phyloP scores from a whole-genome alignment of 2,329 filamentous ascomycete genomes.

The Biscogniauxia mediterranea region DNA sequence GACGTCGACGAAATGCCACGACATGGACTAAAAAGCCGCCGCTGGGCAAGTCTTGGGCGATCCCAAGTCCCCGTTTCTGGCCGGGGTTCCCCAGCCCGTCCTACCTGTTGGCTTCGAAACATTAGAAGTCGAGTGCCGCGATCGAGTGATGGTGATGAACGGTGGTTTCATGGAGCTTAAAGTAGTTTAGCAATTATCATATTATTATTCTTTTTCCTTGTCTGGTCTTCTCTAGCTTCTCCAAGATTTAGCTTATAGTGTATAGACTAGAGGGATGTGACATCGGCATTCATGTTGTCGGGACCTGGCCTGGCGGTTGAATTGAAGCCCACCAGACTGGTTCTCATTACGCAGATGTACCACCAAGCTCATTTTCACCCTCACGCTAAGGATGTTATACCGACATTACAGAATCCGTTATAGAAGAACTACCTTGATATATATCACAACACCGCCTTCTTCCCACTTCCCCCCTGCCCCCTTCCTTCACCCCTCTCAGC shows the following conservation, averaged over 20 bases:
- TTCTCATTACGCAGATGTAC: neutral
- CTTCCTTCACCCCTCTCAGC: neutral
- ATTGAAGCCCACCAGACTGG: neutral
- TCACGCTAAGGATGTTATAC: neutral
- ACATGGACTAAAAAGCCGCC: too few relatives aligned
- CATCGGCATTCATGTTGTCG: neutral
- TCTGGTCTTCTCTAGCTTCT: too few relatives aligned
- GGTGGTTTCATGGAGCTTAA: constrained; percentile 3
- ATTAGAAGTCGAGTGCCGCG: neutral
- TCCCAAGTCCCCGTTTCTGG: neutral
- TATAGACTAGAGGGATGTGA: too few relatives aligned
- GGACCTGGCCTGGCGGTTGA: neutral
- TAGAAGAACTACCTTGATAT: neutral
- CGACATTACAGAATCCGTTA: too few relatives aligned
- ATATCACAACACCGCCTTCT: neutral
- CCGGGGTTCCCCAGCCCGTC: neutral
- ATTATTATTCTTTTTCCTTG: too few relatives aligned
- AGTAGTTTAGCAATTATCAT: neutral
- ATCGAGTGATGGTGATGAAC: neutral
- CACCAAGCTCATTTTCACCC: neutral
- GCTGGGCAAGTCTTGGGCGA: neutral
- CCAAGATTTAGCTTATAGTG: too few relatives aligned
- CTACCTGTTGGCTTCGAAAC: neutral
- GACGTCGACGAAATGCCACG: neutral
- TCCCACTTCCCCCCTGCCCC: neutral